Evolutionary conservation across 2,329 filamentous ascomycete genomes (phyloP), one percentile per base, ranked within the genome.

Genomic region (Pyrenochaeta sp.): DNA sequence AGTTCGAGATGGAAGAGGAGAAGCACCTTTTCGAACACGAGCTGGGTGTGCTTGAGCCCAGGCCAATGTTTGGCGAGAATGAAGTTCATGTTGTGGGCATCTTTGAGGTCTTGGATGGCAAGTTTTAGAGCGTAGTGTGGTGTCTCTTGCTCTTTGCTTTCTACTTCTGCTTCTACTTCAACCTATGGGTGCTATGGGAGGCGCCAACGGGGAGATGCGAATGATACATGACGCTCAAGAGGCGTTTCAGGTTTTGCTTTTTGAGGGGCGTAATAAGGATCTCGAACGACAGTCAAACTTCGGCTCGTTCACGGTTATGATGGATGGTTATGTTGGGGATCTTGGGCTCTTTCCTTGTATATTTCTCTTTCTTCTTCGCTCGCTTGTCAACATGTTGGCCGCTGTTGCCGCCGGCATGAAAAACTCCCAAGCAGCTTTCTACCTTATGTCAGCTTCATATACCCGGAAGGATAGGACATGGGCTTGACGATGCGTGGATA

Each of bases 1-100:
- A 77, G 51, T 64, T 75, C 46, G 73, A 78, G 60, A 73, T 77
- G 64, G 69, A 74, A 43, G 71, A 74, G 65, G 76, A 78, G 64
- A 57, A 58, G 37, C 62, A 64, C 24, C 51, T 72, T 2, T 78
- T 76, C 43, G 66, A 65, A 24, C 57, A 64, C 36, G 72, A 73
- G 52, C 47, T 75, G 13, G 66, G 68, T 12, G 61, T 76, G 50
- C 59, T 78, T 2, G 76, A 78, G 66, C 76, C 76, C 0, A 27
- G 76, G 52, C 73, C 74, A 0, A 59, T 53, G 8, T 13, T 62
- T 8, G 60, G 53, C 1, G 50, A 50, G 0, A 65, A 64, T 7
- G 69, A 68, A 42, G 69, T 71, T 3, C 67, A 72, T 44, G 76
- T 77, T 32, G 71, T 76, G 0, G 73, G 76, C 24, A 78, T 78